These are phyloP conservation scores for Boletus insuetus DNA, from an alignment of 768 basidiomycete species.

Conservation along the genomic window DNA sequence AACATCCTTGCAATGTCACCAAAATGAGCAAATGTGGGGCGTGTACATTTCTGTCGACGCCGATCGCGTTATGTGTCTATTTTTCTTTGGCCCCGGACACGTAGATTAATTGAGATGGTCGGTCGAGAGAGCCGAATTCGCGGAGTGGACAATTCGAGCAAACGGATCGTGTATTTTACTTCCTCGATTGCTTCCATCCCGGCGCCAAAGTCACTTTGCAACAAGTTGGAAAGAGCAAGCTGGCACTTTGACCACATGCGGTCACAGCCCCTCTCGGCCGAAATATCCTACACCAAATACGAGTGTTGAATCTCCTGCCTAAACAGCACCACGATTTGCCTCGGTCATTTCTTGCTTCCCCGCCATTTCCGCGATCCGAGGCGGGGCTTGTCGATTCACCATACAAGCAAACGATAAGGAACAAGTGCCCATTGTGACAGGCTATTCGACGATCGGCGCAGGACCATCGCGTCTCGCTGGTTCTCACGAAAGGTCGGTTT, in stretches of 20 bases:
- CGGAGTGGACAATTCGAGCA: slow-evolving; percentile 21
- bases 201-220: background rate
- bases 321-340: background rate
- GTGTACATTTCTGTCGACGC: slow-evolving; percentile 4
- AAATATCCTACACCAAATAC: too few relatives aligned
- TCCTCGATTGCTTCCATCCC: slow-evolving; percentile 9
- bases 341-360: background rate
- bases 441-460: too few relatives aligned
- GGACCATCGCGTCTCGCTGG: background rate
- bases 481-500: background rate
- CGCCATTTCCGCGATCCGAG: background rate
- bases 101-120: slow-evolving; percentile 4
- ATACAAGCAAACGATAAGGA: too few relatives aligned
- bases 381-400: background rate
- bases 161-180: background rate
- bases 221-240: too few relatives aligned
- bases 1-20: background rate
- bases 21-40: background rate
- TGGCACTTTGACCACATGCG: too few relatives aligned
- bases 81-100: background rate
- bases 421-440: too few relatives aligned
- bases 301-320: background rate
- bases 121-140: slow-evolving; percentile 8
- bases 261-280: too few relatives aligned
- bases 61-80: slow-evolving; percentile 2